Percentiles rank a stretch among this genome's conserved stretches.
Conservation (phyloP, 106 monocot species). For the Platanthera guangdongensis region DNA sequence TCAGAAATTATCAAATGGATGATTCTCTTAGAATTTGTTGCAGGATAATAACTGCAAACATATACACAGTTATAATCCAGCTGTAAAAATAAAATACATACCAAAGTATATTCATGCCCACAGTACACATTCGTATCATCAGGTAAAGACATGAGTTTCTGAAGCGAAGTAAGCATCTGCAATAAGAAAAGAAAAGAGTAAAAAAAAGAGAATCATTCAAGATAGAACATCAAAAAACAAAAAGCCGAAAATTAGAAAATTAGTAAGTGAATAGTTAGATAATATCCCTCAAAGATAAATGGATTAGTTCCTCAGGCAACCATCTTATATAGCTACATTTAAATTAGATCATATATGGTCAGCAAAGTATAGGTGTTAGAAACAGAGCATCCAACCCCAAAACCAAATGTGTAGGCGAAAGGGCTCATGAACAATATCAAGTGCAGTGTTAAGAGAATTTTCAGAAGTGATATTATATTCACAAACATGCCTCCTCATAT, state of each 20-base stretch:
- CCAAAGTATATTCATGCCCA: slow-evolving; percentile 92
- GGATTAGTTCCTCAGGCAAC: too few species aligned
- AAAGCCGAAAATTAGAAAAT: not conserved
- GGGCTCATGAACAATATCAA: too few species aligned
- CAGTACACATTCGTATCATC: slow-evolving; percentile 83
- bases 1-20: not conserved
- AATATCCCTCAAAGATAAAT: not conserved
- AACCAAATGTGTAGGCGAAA: too few species aligned
- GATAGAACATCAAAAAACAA: not conserved
- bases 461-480: too few species aligned
- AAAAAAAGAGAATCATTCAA: not conserved
- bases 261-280: not conserved
- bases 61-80: not conserved
- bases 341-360: too few species aligned
- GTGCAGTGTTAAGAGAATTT: too few species aligned
- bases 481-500: too few species aligned
- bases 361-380: too few species aligned
- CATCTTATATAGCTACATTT: too few species aligned
- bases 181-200: not conserved
- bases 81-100: slow-evolving; percentile 8
- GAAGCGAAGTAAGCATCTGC: slow-evolving; percentile 81
- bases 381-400: too few species aligned
- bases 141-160: slow-evolving; percentile 64
- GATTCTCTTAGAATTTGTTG: not conserved
- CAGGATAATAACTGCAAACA: not conserved